Evolutionary conservation across 495 filamentous ascomycete genomes (phyloP).

Genomic region (Tuber umbilicatum): DNA sequence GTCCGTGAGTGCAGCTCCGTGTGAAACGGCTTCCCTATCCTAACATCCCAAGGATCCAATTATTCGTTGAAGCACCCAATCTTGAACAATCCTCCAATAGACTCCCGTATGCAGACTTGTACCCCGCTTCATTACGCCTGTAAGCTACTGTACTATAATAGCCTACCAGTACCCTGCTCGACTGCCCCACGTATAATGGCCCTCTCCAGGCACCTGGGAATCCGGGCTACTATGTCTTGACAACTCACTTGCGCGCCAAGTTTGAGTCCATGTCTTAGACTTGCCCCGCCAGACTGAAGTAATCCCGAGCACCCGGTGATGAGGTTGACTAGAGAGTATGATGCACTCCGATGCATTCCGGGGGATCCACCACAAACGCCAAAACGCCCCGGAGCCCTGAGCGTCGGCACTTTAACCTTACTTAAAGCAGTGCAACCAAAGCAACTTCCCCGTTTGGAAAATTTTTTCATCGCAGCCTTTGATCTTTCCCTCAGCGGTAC

Average conservation of each 20-base stretch:
- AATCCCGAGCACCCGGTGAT: constrained; percentile 3
- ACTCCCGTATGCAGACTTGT: constrained; percentile 1
- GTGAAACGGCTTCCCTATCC: neutral
- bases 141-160: constrained; percentile 4
- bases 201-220: neutral
- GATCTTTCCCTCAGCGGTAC: neutral
- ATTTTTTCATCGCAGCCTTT: neutral
- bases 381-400: constrained; percentile 1
- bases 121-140: constrained; percentile 3
- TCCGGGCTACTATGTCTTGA: neutral
- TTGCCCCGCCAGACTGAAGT: constrained; percentile 1
- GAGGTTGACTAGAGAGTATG: neutral
- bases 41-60: neutral
- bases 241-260: constrained; percentile 3
- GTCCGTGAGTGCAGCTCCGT: neutral
- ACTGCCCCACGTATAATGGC: neutral
- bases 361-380: constrained; percentile 3
- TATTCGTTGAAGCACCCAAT: constrained; percentile 1
- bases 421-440: constrained; percentile 3
- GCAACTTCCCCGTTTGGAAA: constrained; percentile 2
- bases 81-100: neutral
- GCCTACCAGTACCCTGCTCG: neutral
- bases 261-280: constrained; percentile 4
- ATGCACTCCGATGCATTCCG: constrained; percentile 3
- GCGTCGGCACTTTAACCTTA: neutral